A percentile compares a stretch with the other conserved stretches of the same genome.
These are phyloP conservation scores for Plasmopara halstedii DNA, from an alignment of 352 stramenopile species.

Conservation along the genomic window DNA sequence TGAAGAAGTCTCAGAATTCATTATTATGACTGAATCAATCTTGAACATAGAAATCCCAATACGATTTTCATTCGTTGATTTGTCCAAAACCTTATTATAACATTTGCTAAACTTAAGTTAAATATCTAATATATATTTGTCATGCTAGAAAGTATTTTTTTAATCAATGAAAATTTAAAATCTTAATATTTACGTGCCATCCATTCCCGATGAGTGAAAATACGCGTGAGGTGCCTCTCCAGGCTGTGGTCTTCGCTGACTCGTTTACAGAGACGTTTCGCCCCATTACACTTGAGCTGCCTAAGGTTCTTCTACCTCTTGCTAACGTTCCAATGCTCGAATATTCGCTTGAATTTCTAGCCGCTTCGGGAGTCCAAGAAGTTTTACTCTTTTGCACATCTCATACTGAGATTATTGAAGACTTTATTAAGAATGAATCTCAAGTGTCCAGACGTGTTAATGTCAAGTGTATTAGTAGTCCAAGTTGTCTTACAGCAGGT, in stretches of 20 bases:
- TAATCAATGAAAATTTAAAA: too few relatives aligned
- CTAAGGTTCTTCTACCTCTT: constrained; percentile 93
- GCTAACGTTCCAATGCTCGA: constrained; percentile 96
- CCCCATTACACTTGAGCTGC: constrained; percentile 78
- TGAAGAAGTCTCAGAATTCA: too few relatives aligned
- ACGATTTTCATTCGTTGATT: too few relatives aligned
- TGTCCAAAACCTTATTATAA: too few relatives aligned
- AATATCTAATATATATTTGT: too few relatives aligned
- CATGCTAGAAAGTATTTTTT: too few relatives aligned
- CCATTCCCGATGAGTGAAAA: constrained; percentile 37
- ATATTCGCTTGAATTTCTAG: constrained; percentile 96
- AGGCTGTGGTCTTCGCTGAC: constrained; percentile 96
- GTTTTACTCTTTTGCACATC: constrained; percentile 92
- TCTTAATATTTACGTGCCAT: too few relatives aligned
- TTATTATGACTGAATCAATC: too few relatives aligned
- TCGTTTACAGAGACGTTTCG: constrained; percentile 92
- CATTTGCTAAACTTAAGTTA: too few relatives aligned
- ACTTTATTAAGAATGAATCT: constrained; percentile 62
- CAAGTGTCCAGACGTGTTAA: constrained; percentile 47
- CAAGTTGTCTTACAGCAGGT: constrained; percentile 84
- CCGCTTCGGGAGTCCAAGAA: constrained; percentile 90
- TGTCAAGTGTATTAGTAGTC: constrained; percentile 67
- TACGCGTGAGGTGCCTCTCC: constrained; percentile 89
- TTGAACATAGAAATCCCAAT: too few relatives aligned
- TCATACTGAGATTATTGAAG: constrained; percentile 83